Evolutionary conservation across 805 yeast genomes (phyloP).

Genomic region (Blastobotrys attinorum): DNA sequence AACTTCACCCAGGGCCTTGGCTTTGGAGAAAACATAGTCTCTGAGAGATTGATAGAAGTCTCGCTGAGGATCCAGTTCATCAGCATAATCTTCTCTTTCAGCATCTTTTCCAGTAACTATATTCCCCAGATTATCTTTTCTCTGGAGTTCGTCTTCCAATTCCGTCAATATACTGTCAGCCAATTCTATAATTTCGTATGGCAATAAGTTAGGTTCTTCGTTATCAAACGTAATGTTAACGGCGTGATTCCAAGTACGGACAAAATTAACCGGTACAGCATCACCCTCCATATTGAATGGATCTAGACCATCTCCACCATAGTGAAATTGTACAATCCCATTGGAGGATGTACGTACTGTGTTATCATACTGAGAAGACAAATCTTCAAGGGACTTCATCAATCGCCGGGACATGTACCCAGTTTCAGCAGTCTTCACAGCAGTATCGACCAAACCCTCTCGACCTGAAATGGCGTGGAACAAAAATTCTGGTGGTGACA

Average conservation of each 20-base stretch:
- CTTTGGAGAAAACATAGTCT: constrained; percentile 51
- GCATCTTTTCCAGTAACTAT: constrained; percentile 31
- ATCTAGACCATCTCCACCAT: constrained; percentile 98
- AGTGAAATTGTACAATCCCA: constrained; percentile 94
- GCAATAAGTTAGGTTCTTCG: constrained; percentile 49
- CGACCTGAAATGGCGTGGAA: constrained; percentile 99
- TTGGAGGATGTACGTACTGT: constrained; percentile 93
- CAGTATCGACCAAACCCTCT: constrained; percentile 98
- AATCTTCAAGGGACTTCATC: constrained; percentile 95
- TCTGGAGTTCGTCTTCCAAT: constrained; percentile 47
- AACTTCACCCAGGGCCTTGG: constrained; percentile 44
- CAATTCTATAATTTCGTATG: constrained; percentile 55
- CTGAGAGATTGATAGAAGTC: constrained; percentile 72
- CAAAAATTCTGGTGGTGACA: constrained; percentile 92
- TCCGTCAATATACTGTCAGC: constrained; percentile 54
- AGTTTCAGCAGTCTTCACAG: constrained; percentile 98
- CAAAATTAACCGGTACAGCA: constrained; percentile 90
- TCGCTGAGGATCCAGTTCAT: constrained; percentile 82
- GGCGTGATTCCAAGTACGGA: constrained; percentile 92
- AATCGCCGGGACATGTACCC: constrained; percentile 97
- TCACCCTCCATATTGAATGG: constrained; percentile 99
- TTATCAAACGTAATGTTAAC: constrained; percentile 55
- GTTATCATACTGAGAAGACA: constrained; percentile 85
- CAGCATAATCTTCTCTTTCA: constrained; percentile 54
- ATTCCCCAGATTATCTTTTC: constrained; percentile 70